Base-by-base conservation (phyloP, 495 filamentous ascomycete species). In the Terfezia claveryi region DNA sequence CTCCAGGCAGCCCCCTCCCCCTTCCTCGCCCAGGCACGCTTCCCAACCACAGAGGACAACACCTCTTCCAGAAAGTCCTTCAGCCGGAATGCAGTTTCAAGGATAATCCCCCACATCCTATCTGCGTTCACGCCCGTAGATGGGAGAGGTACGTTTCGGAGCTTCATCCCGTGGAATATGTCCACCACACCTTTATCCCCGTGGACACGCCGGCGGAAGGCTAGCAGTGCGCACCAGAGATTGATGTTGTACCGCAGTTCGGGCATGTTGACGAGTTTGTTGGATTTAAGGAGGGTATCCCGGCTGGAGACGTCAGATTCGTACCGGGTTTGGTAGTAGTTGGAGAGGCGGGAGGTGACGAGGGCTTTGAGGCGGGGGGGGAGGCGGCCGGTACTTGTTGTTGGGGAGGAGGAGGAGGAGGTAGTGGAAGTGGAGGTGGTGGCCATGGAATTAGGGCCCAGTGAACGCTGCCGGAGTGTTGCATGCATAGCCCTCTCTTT, bases 191-290 rank as follows among this genome's bases (percentile, higher is more conserved):
- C 63, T 17, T 23, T 36, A 37, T 65, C 57, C 0, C 50, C 51
- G 16, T 62, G 55, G 23, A 65, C 14, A 10, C 63, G 57, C 37
- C 57, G 51, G 44, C 56, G 52, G 20, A 62, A 65, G 8, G 38
- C 38, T 36, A 65, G 38, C 8, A 65, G 52, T 36, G 41, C 62
- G 20, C 57, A 51, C 63, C 63, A 65, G 9, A 65, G 32, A 23
- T 53, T 50, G 11, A 38, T 41, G 51, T 56, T 60, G 16, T 49
- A 10, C 38, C 16, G 14, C n/a, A 60, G 46, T 8, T 16, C 16
- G 16, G 50, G 62, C 10, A 54, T 36, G 44, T 65, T 62, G 2
- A 65, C 62, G 20, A 65, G 57, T 11, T 57, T 58, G 8, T 52
- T 50, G 16, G 44, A 54, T 20, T 20, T 46, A 4, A 14, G 41